Percentiles rank a stretch among this genome's conserved stretches.
Conservation (phyloP, 495 filamentous ascomycete genomes). For the Aspergillus ellipticus region DNA sequence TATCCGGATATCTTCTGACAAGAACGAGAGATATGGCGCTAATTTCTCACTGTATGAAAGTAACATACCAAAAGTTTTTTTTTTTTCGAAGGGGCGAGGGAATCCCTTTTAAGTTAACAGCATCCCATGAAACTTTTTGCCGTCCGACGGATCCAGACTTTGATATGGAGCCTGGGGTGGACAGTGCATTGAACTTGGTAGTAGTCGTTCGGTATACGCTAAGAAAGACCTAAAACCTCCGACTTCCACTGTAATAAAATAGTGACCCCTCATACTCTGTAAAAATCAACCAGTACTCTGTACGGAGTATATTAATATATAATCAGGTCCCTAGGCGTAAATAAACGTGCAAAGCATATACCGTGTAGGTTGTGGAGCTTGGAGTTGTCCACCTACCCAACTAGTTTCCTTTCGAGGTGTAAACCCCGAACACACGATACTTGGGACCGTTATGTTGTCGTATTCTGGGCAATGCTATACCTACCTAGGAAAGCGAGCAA, state of each 20-base stretch:
- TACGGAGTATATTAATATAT: too few species aligned
- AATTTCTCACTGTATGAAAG: not conserved
- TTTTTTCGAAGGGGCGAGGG: not conserved
- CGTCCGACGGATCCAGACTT: constrained; percentile 10
- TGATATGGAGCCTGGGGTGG: constrained; percentile 4
- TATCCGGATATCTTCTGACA: not conserved
- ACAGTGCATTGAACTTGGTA: not conserved
- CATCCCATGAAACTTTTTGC: not conserved
- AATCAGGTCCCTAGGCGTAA: too few species aligned
- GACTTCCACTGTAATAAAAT: not conserved
- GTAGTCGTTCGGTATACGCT: too few species aligned
- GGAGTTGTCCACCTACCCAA: too few species aligned
- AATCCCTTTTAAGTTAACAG: too few species aligned
- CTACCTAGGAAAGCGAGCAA: not conserved
- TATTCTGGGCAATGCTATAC: not conserved
- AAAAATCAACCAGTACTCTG: too few species aligned
- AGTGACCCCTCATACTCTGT: too few species aligned
- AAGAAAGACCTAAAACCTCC: too few species aligned
- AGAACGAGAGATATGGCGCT: not conserved
- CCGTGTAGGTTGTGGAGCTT: too few species aligned
- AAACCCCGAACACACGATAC: too few species aligned
- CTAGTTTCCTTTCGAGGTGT: too few species aligned
- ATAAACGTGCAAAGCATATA: too few species aligned
- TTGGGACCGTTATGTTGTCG: not conserved
- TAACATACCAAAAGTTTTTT: not conserved